phyloP scores from a whole-genome alignment of 2,329 filamentous ascomycete genomes.

The Raffaelea deltoideospora region DNA sequence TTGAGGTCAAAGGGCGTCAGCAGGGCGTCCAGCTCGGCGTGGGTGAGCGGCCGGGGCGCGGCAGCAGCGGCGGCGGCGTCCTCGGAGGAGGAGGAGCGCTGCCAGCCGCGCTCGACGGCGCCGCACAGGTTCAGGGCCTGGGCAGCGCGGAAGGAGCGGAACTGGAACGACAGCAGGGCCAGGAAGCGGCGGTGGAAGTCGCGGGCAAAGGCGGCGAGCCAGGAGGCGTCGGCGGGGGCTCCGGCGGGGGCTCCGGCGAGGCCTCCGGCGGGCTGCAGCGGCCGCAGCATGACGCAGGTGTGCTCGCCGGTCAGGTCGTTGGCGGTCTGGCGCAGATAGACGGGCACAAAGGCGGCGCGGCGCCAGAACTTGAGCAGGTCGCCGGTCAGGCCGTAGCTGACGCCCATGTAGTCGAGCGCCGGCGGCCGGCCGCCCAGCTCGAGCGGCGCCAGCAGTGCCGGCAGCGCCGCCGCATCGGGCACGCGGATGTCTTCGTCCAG shows the following conservation, averaged over 20 bases:
- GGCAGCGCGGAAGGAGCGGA: conserved; percentile 64
- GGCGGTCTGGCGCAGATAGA: conserved; percentile 85
- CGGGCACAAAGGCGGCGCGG: conserved; percentile 66
- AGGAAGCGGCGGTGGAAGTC: conserved; percentile 96
- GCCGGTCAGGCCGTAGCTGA: conserved; percentile 83
- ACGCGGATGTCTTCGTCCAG: conserved; percentile 81
- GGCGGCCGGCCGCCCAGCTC: conserved; percentile 70
- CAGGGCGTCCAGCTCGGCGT: conserved; percentile 58
- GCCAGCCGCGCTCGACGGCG: conserved; percentile 35
- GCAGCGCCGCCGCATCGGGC: conserved; percentile 80
- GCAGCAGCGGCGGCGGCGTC: conserved; percentile 23
- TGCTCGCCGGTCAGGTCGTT: conserved; percentile 97
- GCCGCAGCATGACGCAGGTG: conserved; percentile 91
- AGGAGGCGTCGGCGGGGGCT: conserved; percentile 53
- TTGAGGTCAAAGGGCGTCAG: conserved; percentile 92
- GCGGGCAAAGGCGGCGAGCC: conserved; percentile 79
- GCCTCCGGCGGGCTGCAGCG: conserved; percentile 36
- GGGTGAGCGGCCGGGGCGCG: conserved; percentile 44
- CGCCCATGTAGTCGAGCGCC: conserved; percentile 79
- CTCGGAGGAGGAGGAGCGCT: conserved; percentile 29
- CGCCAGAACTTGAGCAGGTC: conserved; percentile 96
- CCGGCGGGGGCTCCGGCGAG: not conserved
- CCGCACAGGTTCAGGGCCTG: conserved; percentile 80
- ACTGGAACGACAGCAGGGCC: conserved; percentile 79
- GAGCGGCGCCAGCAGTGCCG: conserved; percentile 80